Evolutionary conservation across 495 filamentous ascomycete species (phyloP).

Genomic region (Arthonia radiata): DNA sequence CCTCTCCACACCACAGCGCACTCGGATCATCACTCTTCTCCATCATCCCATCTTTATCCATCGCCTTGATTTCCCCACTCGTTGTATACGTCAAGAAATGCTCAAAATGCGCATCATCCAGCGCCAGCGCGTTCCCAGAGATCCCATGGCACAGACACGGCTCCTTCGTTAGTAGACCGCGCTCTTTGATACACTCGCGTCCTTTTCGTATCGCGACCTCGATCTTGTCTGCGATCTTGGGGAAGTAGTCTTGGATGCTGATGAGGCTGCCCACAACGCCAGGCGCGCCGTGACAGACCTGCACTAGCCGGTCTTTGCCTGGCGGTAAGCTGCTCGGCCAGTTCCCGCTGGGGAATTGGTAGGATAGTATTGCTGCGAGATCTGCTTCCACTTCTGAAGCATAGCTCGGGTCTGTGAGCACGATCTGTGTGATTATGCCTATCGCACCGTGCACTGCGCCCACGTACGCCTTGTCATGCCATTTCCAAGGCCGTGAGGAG

Average conservation of each 20-base stretch:
- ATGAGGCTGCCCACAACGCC: constrained; percentile 30
- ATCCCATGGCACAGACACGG: constrained; percentile 40
- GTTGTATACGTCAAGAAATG: constrained; percentile 28
- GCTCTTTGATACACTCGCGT: constrained; percentile 20
- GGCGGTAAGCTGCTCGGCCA: constrained; percentile 17
- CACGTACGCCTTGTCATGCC: constrained; percentile 30
- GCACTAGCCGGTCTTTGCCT: constrained; percentile 25
- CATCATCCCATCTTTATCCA: constrained; percentile 19
- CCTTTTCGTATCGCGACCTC: constrained; percentile 21
- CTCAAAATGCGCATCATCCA: constrained; percentile 17
- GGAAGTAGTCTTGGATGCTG: constrained; percentile 24
- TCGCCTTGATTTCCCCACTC: constrained; percentile 21
- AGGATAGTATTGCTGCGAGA: constrained; percentile 21
- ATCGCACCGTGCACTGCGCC: constrained; percentile 37
- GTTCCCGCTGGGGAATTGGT: constrained; percentile 19
- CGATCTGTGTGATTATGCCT: constrained; percentile 37
- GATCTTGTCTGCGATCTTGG: constrained; percentile 19
- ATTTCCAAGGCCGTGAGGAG: constrained; percentile 26
- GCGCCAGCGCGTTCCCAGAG: constrained; percentile 31
- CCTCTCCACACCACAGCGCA: constrained; percentile 20
- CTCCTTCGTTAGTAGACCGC: constrained; percentile 33
- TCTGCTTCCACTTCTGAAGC: constrained; percentile 17
- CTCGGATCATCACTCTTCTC: constrained; percentile 16
- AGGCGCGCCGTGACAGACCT: constrained; percentile 43
- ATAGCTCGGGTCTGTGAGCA: constrained; percentile 21